Percentiles rank a stretch among this genome's conserved stretches.
Evolutionary conservation across 257 asterid genomes (phyloP).

Genomic region (Fraxinus pennsylvanica): DNA sequence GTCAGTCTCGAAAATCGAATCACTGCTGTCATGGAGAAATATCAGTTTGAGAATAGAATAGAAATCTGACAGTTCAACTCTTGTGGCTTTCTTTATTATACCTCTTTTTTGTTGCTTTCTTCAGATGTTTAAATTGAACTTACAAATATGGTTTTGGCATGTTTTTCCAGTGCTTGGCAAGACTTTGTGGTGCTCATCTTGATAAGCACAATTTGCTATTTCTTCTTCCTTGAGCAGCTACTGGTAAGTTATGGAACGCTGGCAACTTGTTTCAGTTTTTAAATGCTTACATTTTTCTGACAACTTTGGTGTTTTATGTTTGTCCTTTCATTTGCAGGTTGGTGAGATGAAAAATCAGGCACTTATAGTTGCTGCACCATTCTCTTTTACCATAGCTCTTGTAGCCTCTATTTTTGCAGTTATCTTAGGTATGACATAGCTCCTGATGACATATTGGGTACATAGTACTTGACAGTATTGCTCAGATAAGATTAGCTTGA

Average conservation of each 20-base stretch:
- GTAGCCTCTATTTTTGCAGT: constrained; percentile 68
- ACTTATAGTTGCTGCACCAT: constrained; percentile 75
- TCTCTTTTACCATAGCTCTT: constrained; percentile 75
- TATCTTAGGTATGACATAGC: constrained; percentile 47
- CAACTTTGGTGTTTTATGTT: constrained; percentile 10
- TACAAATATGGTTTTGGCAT: constrained; percentile 19
- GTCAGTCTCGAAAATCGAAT: neutral
- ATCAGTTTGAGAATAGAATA: constrained; percentile 6
- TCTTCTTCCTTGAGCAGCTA: constrained; percentile 93
- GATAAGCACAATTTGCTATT: constrained; percentile 91
- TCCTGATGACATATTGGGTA: neutral
- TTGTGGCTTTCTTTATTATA: neutral
- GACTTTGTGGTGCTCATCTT: constrained; percentile 94
- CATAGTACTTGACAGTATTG: neutral
- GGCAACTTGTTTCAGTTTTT: neutral
- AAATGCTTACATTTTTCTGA: constrained; percentile 4
- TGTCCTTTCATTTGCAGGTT: constrained; percentile 43
- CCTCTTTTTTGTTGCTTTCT: neutral
- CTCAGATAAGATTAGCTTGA: neutral
- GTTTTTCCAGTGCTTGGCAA: constrained; percentile 79
- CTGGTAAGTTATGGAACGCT: constrained; percentile 53
- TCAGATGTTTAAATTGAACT: constrained; percentile 17
- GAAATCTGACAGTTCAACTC: neutral
- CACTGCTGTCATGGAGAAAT: neutral
- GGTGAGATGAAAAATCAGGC: constrained; percentile 63